Evolutionary conservation across 2,329 filamentous ascomycete species (phyloP).

Genomic region (Venturia oleaginea): DNA sequence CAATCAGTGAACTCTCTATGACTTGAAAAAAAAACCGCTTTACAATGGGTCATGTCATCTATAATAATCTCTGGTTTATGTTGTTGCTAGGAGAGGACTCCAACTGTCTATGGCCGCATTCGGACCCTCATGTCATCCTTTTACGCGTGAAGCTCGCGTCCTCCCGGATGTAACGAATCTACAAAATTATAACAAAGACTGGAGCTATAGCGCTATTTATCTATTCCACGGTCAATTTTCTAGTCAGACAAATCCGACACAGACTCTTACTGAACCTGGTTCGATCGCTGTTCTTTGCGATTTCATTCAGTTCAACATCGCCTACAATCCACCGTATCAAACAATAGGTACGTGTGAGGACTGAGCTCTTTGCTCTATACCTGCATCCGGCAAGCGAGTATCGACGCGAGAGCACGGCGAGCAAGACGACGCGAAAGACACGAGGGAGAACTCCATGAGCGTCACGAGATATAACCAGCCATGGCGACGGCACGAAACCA

Average conservation of each 20-base stretch:
- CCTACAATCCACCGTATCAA: not conserved
- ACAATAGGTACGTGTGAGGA: not conserved
- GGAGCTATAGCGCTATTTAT: not conserved
- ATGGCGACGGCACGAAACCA: constrained; percentile 30
- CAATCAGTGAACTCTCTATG: not conserved
- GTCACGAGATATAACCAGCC: not conserved
- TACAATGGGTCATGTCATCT: not conserved
- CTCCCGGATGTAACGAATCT: not conserved
- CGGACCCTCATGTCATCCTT: not conserved
- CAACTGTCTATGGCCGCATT: not conserved
- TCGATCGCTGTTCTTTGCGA: not conserved
- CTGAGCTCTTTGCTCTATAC: not conserved
- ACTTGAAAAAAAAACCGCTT: not conserved
- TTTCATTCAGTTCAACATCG: not conserved
- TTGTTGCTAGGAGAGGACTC: not conserved
- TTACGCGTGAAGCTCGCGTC: constrained; percentile 1
- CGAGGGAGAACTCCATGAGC: not conserved
- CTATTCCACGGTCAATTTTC: not conserved
- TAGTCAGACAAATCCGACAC: not conserved
- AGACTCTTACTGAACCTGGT: not conserved
- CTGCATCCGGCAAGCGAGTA: not conserved
- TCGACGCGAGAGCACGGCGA: not conserved
- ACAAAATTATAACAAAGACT: not conserved
- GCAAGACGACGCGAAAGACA: not conserved
- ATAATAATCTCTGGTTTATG: not conserved